Percentiles rank a stretch among this genome's conserved stretches.
These are phyloP conservation scores for Alternaria consortialis DNA, from an alignment of 2,329 filamentous ascomycete species.

Conservation along the genomic window DNA sequence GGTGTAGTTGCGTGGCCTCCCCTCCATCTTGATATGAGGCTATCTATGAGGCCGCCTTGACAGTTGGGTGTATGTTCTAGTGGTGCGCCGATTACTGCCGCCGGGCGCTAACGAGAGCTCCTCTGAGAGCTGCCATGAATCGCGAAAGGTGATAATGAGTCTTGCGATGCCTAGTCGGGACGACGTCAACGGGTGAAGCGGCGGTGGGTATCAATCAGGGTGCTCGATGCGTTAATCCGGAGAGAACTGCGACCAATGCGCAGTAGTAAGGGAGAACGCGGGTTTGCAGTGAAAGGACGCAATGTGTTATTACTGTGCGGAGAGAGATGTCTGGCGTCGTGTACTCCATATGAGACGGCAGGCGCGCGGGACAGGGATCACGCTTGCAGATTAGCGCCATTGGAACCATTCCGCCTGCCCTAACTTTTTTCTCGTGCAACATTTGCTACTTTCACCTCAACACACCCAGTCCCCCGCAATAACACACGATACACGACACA, in stretches of 20 bases:
- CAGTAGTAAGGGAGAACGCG: conserved; percentile 7
- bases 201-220: conserved; percentile 7
- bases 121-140: conserved; percentile 33
- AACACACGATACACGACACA: conserved; percentile 1
- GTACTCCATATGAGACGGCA: conserved; percentile 32
- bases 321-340: conserved; percentile 27
- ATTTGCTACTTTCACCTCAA: conserved; percentile 10
- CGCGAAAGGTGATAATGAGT: conserved; percentile 24
- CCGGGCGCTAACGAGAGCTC: conserved; percentile 25
- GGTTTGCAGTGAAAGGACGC: conserved; percentile 16
- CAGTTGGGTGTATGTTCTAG: neutral
- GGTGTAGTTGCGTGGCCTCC: conserved; percentile 44
- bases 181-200: conserved; percentile 11
- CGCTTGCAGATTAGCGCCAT: conserved; percentile 26
- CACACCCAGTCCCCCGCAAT: conserved; percentile 2
- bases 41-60: neutral
- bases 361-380: conserved; percentile 22
- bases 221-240: neutral
- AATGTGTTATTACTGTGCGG: conserved; percentile 26
- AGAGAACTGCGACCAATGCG: conserved; percentile 1
- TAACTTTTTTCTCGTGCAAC: conserved; percentile 34
- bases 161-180: conserved; percentile 20
- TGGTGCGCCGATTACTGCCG: conserved; percentile 15
- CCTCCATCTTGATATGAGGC: conserved; percentile 41
- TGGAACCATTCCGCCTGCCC: conserved; percentile 22